Evolutionary conservation across 2,329 filamentous ascomycete species (phyloP).

Genomic region (Stemphylium beticola): DNA sequence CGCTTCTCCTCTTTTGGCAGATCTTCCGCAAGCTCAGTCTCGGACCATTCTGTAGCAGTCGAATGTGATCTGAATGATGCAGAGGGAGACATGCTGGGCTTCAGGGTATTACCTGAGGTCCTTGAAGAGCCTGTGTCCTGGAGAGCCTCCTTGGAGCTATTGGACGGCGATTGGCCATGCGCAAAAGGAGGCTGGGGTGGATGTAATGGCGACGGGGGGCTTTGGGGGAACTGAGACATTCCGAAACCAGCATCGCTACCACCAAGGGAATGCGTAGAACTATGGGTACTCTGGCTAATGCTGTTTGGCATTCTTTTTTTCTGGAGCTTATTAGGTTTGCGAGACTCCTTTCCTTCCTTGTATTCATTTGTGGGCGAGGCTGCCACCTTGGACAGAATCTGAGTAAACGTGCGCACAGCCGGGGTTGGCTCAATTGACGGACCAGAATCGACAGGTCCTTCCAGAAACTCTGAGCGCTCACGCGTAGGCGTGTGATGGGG

Average conservation of each 20-base stretch:
- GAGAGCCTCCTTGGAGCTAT: conserved; percentile 35
- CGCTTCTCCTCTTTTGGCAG: conserved; percentile 61
- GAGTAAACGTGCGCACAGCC: conserved; percentile 45
- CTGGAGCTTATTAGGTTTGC: conserved; percentile 86
- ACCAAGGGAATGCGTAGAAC: conserved; percentile 80
- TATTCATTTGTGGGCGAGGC: conserved; percentile 67
- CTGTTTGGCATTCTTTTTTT: conserved; percentile 80
- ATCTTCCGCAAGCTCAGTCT: conserved; percentile 76
- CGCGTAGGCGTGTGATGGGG: conserved; percentile 38
- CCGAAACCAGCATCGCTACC: conserved; percentile 37
- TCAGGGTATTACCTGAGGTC: conserved; percentile 60
- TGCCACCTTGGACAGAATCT: conserved; percentile 42
- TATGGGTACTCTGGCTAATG: conserved; percentile 85
- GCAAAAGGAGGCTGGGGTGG: conserved; percentile 39
- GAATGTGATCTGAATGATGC: conserved; percentile 76
- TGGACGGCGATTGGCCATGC: conserved; percentile 34
- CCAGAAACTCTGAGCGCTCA: conserved; percentile 43
- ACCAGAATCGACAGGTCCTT: conserved; percentile 39
- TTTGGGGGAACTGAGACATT: conserved; percentile 10
- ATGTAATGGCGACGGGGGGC: conserved; percentile 41
- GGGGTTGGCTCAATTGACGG: conserved; percentile 31
- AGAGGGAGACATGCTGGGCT: conserved; percentile 74
- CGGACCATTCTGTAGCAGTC: conserved; percentile 77
- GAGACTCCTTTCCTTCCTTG: conserved; percentile 44
- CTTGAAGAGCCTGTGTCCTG: conserved; percentile 51